Evolutionary conservation across 352 stramenopile species (phyloP).

Genomic region (Pythium volutum): DNA sequence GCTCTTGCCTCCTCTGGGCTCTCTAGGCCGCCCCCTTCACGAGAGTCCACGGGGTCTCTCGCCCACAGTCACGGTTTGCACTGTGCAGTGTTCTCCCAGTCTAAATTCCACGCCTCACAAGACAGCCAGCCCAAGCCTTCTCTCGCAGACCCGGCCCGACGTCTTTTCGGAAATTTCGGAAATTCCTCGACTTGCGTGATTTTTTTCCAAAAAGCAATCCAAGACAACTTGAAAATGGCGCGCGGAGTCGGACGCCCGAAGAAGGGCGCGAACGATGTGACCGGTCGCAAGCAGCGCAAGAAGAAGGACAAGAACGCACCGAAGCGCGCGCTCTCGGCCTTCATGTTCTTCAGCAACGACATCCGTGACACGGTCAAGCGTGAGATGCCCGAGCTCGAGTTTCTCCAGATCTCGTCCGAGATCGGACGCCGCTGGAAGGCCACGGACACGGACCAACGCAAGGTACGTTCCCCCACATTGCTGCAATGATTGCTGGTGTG

Average conservation of each 20-base stretch:
- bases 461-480: constrained; percentile 32
- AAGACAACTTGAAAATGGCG: constrained; percentile 46
- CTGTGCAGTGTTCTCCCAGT: constrained; percentile 40
- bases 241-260: constrained; percentile 65
- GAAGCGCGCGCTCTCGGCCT: constrained; percentile 87
- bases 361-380: constrained; percentile 88
- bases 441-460: constrained; percentile 59
- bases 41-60: background rate
- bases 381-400: constrained; percentile 83
- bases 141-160: background rate
- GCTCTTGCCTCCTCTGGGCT: background rate
- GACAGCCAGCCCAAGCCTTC: constrained; percentile 32
- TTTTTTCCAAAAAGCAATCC: constrained; percentile 22
- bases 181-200: constrained; percentile 32
- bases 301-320: constrained; percentile 93
- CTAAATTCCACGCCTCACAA: constrained; percentile 55
- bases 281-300: constrained; percentile 74
- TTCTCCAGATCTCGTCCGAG: constrained; percentile 85
- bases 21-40: constrained; percentile 9
- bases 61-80: constrained; percentile 30
- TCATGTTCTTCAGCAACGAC: constrained; percentile 92
- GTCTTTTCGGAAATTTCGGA: constrained; percentile 24
- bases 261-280: constrained; percentile 58
- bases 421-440: constrained; percentile 84
- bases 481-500: background rate